Evolutionary conservation across 2,329 filamentous ascomycete species (phyloP).

Genomic region (Conoideocrella luteorostrata): DNA sequence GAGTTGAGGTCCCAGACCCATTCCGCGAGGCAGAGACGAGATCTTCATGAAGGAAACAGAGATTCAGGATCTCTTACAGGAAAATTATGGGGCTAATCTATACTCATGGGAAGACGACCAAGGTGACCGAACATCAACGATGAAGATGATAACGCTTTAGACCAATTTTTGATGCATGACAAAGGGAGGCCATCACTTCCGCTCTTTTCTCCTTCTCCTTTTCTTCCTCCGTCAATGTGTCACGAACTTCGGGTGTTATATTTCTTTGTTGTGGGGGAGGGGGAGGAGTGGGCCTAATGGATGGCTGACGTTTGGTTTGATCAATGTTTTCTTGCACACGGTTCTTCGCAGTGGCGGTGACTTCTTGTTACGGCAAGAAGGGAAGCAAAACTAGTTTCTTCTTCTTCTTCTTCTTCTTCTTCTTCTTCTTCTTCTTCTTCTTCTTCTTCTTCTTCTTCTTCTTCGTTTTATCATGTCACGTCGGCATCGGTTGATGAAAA

Average conservation of each 20-base stretch:
- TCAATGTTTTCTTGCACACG: conserved; percentile 13
- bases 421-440: too few relatives aligned
- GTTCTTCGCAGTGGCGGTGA: conserved; percentile 10
- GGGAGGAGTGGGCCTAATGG: conserved; percentile 3
- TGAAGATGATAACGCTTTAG: conserved; percentile 33
- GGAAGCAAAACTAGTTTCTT: neutral
- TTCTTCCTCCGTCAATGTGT: conserved; percentile 25
- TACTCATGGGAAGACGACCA: conserved; percentile 18
- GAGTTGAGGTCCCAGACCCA: conserved; percentile 4
- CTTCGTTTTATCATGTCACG: neutral
- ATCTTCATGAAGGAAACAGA: conserved; percentile 1
- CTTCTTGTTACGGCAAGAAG: conserved; percentile 2
- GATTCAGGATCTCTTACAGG: conserved; percentile 7
- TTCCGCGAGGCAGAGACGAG: conserved; percentile 7
- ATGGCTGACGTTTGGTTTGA: conserved; percentile 18
- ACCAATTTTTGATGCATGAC: conserved; percentile 45
- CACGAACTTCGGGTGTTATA: conserved; percentile 15
- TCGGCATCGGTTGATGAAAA: conserved; percentile 2
- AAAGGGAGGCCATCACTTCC: conserved; percentile 37
- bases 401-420: too few relatives aligned
- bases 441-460: too few relatives aligned
- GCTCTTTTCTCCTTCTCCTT: conserved; percentile 23
- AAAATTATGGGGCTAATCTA: conserved; percentile 7
- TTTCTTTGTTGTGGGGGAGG: conserved; percentile 14
- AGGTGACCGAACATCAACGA: conserved; percentile 29